Percentiles rank a stretch among this genome's conserved stretches.
Conservation (phyloP, 495 filamentous ascomycete species). For the Daldinia bambusicola region DNA sequence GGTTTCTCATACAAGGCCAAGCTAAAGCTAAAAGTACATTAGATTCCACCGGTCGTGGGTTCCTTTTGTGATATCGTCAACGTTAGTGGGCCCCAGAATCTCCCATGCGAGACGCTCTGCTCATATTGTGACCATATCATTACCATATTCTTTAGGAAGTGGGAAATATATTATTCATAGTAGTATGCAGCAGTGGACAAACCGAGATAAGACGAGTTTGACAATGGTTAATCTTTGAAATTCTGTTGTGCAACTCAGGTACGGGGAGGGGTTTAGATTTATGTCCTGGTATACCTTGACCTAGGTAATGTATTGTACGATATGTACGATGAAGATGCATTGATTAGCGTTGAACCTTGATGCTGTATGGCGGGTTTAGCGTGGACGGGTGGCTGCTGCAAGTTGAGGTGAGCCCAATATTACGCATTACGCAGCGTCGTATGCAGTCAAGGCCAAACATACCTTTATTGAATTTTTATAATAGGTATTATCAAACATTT, state of each 20-base stretch:
- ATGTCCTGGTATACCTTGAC: too few species aligned
- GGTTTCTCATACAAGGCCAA: conserved; percentile 7
- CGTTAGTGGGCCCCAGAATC: not conserved
- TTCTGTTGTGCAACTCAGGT: not conserved
- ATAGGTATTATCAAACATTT: conserved; percentile 3
- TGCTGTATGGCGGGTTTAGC: not conserved
- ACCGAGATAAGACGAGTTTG: conserved; percentile 15
- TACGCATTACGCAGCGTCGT: conserved; percentile 2
- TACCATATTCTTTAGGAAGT: not conserved
- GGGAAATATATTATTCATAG: not conserved
- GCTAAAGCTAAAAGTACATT: not conserved
- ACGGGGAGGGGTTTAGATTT: conserved; percentile 11
- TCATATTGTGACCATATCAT: conserved; percentile 9
- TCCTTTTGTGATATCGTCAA: not conserved
- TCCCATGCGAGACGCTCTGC: conserved; percentile 9
- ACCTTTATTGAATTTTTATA: not conserved
- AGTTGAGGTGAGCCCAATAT: conserved; percentile 2
- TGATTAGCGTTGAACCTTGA: too few species aligned
- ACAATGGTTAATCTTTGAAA: conserved; percentile 6
- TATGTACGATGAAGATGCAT: too few species aligned
- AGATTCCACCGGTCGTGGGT: not conserved
- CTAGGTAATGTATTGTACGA: not conserved
- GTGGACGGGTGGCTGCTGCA: conserved; percentile 23
- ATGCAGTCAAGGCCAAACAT: not conserved
- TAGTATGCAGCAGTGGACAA: too few species aligned